Conservation (phyloP, 768 basidiomycete species). For the Boletus barrowsii region DNA sequence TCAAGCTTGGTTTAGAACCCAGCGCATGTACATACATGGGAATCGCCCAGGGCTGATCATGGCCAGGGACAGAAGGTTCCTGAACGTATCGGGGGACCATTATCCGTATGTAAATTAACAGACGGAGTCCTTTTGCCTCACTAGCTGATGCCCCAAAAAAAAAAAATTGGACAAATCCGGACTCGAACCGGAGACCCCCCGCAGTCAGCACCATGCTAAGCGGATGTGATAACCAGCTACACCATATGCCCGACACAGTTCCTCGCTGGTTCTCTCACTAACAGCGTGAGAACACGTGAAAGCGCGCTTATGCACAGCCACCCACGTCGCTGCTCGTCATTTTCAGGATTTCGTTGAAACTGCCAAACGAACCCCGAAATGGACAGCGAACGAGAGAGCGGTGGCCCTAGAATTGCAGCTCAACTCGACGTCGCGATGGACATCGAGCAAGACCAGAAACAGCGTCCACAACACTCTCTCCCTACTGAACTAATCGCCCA, state of each 20-base stretch:
- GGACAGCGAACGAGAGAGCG: slow-evolving; percentile 20
- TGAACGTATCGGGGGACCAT: no score
- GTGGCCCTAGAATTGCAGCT: not conserved
- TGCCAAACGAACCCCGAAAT: slow-evolving; percentile 15
- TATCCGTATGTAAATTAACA: no score
- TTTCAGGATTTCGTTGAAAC: slow-evolving; percentile 21
- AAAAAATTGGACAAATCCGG: slow-evolving; percentile 37
- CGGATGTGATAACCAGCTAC: slow-evolving; percentile 42
- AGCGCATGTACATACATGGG: no score
- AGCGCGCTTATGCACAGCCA: slow-evolving; percentile 18
- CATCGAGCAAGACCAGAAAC: slow-evolving; percentile 16
- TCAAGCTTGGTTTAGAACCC: no score
- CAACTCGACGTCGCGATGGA: slow-evolving; percentile 19
- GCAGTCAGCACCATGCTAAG: slow-evolving; percentile 36
- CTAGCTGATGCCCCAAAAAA: not conserved
- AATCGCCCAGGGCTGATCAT: no score
- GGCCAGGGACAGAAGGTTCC: no score
- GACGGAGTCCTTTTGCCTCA: no score
- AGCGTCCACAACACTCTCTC: not conserved
- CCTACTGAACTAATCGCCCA: not conserved
- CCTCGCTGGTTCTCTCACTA: not conserved
- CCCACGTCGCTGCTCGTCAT: slow-evolving; percentile 24
- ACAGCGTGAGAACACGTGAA: slow-evolving; percentile 5
- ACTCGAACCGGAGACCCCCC: slow-evolving; percentile 41
- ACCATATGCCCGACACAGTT: slow-evolving; percentile 34